Evolutionary conservation across 1,284 basidiomycete species (phyloP).

Genomic region (Malassezia dermatis): DNA sequence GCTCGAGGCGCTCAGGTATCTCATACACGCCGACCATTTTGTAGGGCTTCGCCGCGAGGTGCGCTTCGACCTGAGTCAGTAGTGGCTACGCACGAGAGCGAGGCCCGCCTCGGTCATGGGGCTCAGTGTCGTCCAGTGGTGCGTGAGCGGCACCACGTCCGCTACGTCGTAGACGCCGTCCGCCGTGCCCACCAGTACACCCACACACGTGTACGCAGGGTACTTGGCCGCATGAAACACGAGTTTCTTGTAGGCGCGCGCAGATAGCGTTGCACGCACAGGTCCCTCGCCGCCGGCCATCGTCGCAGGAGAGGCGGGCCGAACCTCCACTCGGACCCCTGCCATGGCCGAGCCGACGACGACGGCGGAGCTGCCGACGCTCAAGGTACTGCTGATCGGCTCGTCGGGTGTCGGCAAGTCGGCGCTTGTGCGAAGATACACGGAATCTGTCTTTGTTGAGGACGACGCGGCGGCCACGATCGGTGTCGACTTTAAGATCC

Average conservation of each 20-base stretch:
- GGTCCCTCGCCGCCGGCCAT: not conserved
- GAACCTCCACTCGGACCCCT: not conserved
- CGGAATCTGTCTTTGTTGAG: slow-evolving; percentile 90
- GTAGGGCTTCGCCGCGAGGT: not conserved
- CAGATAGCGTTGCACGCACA: not conserved
- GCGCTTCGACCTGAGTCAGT: slow-evolving; percentile 6
- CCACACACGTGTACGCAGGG: slow-evolving; percentile 10
- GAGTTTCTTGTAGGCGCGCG: slow-evolving; percentile 17
- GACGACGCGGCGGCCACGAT: slow-evolving; percentile 94
- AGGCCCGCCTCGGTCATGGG: slow-evolving; percentile 19
- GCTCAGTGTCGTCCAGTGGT: slow-evolving; percentile 16
- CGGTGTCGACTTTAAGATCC: slow-evolving; percentile 55
- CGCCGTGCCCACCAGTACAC: slow-evolving; percentile 12
- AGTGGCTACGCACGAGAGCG: slow-evolving; percentile 11
- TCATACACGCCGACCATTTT: slow-evolving; percentile 17
- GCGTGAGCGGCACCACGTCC: slow-evolving; percentile 17
- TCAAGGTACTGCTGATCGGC: slow-evolving; percentile 56
- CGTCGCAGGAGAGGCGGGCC: not conserved
- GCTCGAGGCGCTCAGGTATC: slow-evolving; percentile 12
- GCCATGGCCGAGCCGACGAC: slow-evolving; percentile 18
- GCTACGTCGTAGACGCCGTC: not conserved
- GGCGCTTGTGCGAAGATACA: slow-evolving; percentile 80
- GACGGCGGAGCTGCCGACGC: slow-evolving; percentile 38
- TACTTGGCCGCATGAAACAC: slow-evolving; percentile 20
- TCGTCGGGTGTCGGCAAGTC: slow-evolving; percentile 81